phyloP scores from a whole-genome alignment of 1,284 basidiomycete genomes.

The Calocybe gambosa region DNA sequence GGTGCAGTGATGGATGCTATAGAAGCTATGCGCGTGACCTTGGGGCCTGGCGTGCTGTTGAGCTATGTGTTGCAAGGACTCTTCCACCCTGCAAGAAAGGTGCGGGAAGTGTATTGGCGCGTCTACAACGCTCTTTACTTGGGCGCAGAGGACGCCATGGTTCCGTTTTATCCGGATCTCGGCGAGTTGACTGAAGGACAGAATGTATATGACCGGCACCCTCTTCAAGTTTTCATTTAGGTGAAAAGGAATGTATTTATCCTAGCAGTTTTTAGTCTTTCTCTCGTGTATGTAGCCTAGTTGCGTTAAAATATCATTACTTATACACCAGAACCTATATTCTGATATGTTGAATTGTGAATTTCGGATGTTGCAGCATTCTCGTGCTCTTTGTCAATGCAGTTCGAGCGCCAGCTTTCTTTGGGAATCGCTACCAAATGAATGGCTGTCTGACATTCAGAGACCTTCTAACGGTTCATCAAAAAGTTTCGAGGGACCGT shows the following conservation, averaged over 20 bases:
- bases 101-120: conserved; percentile 94
- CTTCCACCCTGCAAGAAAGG: conserved; percentile 94
- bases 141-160: conserved; percentile 84
- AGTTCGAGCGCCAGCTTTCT: too few species aligned
- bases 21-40: conserved; percentile 93
- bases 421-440: too few species aligned
- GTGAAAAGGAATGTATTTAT: conserved; percentile 11
- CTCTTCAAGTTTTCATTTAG: conserved; percentile 77
- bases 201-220: conserved; percentile 83
- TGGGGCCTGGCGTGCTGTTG: conserved; percentile 90
- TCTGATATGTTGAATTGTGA: too few species aligned
- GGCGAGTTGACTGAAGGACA: conserved; percentile 83
- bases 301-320: too few species aligned
- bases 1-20: conserved; percentile 95
- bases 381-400: too few species aligned
- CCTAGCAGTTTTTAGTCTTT: background rate
- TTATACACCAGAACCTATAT: too few species aligned
- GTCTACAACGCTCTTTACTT: conserved; percentile 90
- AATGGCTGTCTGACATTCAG: too few species aligned
- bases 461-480: too few species aligned
- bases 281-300: too few species aligned
- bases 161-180: conserved; percentile 92
- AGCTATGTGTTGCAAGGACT: conserved; percentile 90
- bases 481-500: too few species aligned
- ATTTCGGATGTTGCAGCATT: too few species aligned